Conservation (phyloP, 2,329 filamentous ascomycete species). For the Epichloe sp. region DNA sequence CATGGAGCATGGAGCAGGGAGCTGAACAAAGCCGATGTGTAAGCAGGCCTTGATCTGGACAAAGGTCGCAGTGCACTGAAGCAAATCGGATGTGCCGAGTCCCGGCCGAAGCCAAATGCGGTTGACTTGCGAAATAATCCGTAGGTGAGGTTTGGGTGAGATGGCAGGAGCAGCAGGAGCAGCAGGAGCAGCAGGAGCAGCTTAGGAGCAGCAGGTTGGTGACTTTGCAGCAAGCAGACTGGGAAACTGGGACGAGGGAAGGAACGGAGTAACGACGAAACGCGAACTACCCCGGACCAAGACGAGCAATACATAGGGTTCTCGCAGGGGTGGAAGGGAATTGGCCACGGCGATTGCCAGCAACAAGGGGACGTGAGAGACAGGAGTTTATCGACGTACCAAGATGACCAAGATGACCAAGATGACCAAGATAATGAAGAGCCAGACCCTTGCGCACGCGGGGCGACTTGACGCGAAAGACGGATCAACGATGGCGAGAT, state of each 20-base stretch:
- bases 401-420: background rate
- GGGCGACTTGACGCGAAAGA: no score
- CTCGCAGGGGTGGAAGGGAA: background rate
- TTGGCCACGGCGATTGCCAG: background rate
- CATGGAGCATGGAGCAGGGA: background rate
- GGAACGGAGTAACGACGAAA: background rate
- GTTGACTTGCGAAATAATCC: slow-evolving; percentile 2
- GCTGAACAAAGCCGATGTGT: background rate
- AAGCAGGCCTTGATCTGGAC: background rate
- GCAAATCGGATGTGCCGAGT: slow-evolving; percentile 5
- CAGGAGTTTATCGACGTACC: background rate
- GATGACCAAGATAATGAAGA: no score
- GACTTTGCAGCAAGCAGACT: background rate
- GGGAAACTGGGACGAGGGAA: background rate
- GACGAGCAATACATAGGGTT: background rate
- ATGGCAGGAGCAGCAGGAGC: slow-evolving; percentile 1
- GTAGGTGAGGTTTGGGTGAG: background rate
- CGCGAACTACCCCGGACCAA: background rate
- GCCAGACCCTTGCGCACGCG: no score
- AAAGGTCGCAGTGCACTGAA: slow-evolving; percentile 1
- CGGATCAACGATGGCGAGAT: background rate
- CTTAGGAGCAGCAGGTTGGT: slow-evolving; percentile 1
- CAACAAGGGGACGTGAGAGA: background rate
- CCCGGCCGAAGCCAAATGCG: slow-evolving; percentile 2
- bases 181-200: background rate